Evolutionary conservation across 2,329 filamentous ascomycete genomes (phyloP).

Genomic region (Colletotrichum orchidophilum): DNA sequence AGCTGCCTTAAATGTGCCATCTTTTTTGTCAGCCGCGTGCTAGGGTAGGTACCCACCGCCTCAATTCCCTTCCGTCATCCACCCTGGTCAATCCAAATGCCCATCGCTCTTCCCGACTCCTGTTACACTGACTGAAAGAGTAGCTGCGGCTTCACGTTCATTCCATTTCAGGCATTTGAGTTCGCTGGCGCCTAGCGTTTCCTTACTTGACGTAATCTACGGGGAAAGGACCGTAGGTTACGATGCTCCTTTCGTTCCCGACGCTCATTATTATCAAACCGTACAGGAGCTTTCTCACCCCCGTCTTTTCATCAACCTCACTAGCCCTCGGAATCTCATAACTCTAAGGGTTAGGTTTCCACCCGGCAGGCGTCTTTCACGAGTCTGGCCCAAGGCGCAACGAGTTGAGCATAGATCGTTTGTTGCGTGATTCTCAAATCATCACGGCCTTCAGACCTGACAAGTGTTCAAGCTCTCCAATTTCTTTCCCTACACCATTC

Average conservation of each 20-base stretch:
- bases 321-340: not conserved
- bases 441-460: constrained; percentile 2
- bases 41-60: no score
- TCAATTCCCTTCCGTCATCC: not conserved
- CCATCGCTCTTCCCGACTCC: not conserved
- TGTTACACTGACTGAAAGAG: not conserved
- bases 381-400: not conserved
- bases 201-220: not conserved
- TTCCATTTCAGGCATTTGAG: not conserved
- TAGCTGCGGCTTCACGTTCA: not conserved
- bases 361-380: not conserved
- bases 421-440: not conserved
- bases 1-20: no score
- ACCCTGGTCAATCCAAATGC: not conserved
- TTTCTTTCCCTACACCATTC: not conserved
- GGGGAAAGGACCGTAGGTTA: not conserved
- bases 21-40: no score
- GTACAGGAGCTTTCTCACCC: not conserved
- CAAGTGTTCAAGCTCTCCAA: constrained; percentile 18
- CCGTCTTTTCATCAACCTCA: not conserved
- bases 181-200: not conserved
- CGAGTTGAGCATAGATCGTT: not conserved
- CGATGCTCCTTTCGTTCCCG: not conserved
- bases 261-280: not conserved
- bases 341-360: not conserved